A percentile compares a stretch with the other conserved stretches of the same genome.
phyloP scores from a whole-genome alignment of 768 basidiomycete species.

The Mycena alexandri region DNA sequence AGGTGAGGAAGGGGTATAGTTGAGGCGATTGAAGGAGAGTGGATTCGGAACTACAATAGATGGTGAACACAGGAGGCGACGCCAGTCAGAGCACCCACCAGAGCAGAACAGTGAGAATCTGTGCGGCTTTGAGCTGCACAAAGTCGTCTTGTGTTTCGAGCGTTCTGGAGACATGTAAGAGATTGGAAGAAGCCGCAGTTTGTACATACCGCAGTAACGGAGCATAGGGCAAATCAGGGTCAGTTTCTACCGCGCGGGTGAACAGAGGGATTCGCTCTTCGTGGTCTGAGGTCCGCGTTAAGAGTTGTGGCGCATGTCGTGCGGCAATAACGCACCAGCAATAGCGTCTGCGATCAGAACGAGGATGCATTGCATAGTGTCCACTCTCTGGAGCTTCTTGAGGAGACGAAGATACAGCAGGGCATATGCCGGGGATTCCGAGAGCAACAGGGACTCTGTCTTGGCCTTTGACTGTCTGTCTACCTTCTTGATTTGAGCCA shows the following conservation, averaged over 20 bases:
- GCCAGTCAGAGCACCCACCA: constrained; percentile 61
- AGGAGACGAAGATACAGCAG: constrained; percentile 91
- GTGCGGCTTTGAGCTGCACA: constrained; percentile 89
- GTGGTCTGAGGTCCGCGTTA: constrained; percentile 67
- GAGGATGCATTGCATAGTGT: constrained; percentile 90
- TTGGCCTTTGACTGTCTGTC: constrained; percentile 83
- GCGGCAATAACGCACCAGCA: constrained; percentile 62
- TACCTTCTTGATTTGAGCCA: constrained; percentile 89
- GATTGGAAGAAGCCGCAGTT: not conserved
- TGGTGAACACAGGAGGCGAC: constrained; percentile 21
- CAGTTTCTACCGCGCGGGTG: constrained; percentile 67
- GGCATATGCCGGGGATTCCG: constrained; percentile 87
- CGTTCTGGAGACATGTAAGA: constrained; percentile 61
- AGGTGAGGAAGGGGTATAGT: constrained; percentile 70
- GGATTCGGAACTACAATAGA: constrained; percentile 59
- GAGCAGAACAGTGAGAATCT: constrained; percentile 89
- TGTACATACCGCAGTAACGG: constrained; percentile 77
- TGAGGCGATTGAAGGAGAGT: constrained; percentile 63
- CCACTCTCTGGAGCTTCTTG: constrained; percentile 84
- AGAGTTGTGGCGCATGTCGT: not conserved
- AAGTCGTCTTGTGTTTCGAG: constrained; percentile 93
- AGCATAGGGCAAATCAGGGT: constrained; percentile 83
- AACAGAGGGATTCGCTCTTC: constrained; percentile 90
- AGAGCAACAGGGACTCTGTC: constrained; percentile 81
- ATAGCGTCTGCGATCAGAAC: constrained; percentile 92